phyloP scores from a whole-genome alignment of 306 rosid genomes.

The Cyamopsis tetragonoloba region DNA sequence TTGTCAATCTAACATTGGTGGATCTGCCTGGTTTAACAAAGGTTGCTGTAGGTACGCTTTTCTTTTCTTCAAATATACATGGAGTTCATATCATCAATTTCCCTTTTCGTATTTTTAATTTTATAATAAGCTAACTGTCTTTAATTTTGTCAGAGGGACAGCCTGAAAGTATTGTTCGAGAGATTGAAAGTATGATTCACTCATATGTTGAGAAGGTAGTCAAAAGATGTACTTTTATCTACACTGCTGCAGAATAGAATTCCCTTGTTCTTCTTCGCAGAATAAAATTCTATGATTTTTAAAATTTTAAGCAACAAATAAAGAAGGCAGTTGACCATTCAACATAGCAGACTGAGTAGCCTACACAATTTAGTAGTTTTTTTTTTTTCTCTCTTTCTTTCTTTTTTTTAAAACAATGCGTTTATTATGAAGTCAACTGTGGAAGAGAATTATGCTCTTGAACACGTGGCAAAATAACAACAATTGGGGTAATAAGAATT shows the following conservation, averaged over 20 bases:
- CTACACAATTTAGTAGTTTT: too few species aligned
- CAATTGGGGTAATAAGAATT: not conserved
- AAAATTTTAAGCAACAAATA: too few species aligned
- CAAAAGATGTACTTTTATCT: not conserved
- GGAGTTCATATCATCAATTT: conserved; percentile 2
- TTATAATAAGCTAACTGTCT: conserved; percentile 4
- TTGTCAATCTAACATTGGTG: conserved; percentile 84
- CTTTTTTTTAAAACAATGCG: too few species aligned
- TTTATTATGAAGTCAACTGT: too few species aligned
- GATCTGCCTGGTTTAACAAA: conserved; percentile 96
- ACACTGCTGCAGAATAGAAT: not conserved
- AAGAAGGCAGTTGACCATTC: too few species aligned
- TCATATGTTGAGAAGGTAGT: conserved; percentile 70
- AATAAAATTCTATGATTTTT: too few species aligned
- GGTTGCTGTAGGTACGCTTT: conserved; percentile 77
- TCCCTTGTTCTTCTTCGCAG: not conserved
- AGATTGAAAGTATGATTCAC: conserved; percentile 71
- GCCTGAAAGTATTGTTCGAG: conserved; percentile 65
- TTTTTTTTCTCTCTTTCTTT: too few species aligned
- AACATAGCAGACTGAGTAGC: too few species aligned
- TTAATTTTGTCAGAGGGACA: conserved; percentile 59
- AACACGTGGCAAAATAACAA: not conserved
- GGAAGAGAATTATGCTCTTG: conserved; percentile 10
- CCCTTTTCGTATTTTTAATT: conserved; percentile 1
- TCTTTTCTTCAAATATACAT: not conserved